These are phyloP conservation scores for Pleoardoris graminearum DNA, from an alignment of 2,329 filamentous ascomycete species.

Conservation along the genomic window DNA sequence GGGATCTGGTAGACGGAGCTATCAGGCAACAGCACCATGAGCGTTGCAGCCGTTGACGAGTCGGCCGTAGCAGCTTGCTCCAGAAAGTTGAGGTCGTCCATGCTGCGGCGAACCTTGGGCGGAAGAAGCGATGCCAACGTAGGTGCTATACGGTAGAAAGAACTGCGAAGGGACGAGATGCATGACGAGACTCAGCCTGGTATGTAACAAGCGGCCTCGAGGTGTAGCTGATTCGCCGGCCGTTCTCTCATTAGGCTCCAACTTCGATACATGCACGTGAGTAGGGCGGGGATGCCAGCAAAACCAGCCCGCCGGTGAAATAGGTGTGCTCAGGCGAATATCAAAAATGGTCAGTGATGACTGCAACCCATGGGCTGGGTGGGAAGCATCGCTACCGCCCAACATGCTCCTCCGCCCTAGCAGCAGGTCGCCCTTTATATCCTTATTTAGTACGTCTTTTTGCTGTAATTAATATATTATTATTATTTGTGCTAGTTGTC, in stretches of 20 bases:
- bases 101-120: constrained; percentile 2
- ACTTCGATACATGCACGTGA: neutral
- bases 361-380: neutral
- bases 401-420: no score
- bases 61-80: constrained; percentile 14
- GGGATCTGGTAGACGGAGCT: constrained; percentile 39
- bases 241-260: neutral
- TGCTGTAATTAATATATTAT: no score
- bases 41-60: constrained; percentile 34
- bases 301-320: neutral
- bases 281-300: neutral
- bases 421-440: no score
- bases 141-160: neutral
- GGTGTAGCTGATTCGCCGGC: constrained; percentile 1
- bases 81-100: constrained; percentile 32
- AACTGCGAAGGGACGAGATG: neutral
- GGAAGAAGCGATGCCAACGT: neutral
- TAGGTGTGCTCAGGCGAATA: neutral
- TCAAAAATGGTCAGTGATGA: neutral
- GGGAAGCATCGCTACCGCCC: neutral
- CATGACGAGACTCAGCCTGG: neutral
- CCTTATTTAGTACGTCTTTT: no score
- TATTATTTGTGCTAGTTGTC: no score
- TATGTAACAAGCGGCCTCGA: neutral
- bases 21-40: constrained; percentile 38